These are phyloP conservation scores for Cercospora brassicicola DNA, from an alignment of 2,329 filamentous ascomycete genomes.

Conservation along the genomic window DNA sequence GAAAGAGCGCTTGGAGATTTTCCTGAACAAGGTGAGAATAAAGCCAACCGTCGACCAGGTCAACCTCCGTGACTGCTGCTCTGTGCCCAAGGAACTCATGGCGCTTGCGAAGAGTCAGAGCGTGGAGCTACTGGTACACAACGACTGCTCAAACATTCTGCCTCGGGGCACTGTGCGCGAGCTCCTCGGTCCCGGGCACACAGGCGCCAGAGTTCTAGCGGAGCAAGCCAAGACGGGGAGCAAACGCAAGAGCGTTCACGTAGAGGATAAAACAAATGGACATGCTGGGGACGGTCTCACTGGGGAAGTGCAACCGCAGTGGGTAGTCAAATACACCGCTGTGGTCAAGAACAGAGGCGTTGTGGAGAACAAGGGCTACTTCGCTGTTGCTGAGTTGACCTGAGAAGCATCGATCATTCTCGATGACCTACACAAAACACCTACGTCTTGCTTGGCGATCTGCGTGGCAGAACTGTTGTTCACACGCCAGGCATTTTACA, in stretches of 20 bases:
- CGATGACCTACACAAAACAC: not conserved
- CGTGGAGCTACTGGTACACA: slow-evolving; percentile 89
- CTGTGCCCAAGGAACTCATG: slow-evolving; percentile 83
- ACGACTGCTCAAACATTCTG: slow-evolving; percentile 88
- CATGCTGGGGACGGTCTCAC: slow-evolving; percentile 65
- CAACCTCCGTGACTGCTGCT: slow-evolving; percentile 93
- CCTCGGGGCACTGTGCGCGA: slow-evolving; percentile 82
- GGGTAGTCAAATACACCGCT: slow-evolving; percentile 97
- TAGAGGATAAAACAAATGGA: slow-evolving; percentile 49
- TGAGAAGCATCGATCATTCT: not conserved
- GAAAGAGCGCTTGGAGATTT: slow-evolving; percentile 73
- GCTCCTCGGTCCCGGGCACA: slow-evolving; percentile 70
- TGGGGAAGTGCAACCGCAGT: slow-evolving; percentile 81
- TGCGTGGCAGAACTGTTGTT: not conserved
- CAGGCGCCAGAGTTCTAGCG: slow-evolving; percentile 74
- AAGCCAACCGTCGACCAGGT: slow-evolving; percentile 89
- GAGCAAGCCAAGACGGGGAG: slow-evolving; percentile 46
- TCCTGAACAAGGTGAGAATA: slow-evolving; percentile 69
- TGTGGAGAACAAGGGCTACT: slow-evolving; percentile 98
- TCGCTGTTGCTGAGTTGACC: slow-evolving; percentile 69
- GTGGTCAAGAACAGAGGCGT: slow-evolving; percentile 92
- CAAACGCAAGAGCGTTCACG: slow-evolving; percentile 45
- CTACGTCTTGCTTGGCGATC: not conserved
- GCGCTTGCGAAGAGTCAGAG: slow-evolving; percentile 77
- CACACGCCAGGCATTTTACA: not conserved